Conservation (phyloP, 2,329 filamentous ascomycete species). For the Lizonia empirigonia region DNA sequence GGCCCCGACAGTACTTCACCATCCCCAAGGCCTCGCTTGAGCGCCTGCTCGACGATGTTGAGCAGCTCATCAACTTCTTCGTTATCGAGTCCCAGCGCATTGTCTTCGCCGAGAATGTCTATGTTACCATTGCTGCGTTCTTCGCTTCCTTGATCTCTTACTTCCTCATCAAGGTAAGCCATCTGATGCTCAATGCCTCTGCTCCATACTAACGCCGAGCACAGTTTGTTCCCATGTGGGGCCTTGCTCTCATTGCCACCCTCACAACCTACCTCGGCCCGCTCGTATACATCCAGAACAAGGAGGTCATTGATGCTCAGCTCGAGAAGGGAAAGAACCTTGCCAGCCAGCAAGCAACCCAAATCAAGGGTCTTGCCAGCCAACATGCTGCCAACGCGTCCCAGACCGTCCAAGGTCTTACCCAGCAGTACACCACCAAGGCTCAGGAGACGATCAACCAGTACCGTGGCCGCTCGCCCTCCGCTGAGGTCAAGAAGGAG, state of each 20-base stretch:
- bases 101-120: constrained; percentile 69
- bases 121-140: constrained; percentile 65
- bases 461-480: constrained; percentile 46
- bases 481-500: constrained; percentile 45
- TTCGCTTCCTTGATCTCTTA: constrained; percentile 63
- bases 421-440: constrained; percentile 65
- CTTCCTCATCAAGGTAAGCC: constrained; percentile 62
- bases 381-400: constrained; percentile 65
- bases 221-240: constrained; percentile 66
- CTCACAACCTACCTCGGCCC: constrained; percentile 64
- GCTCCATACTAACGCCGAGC: background rate
- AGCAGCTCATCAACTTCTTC: constrained; percentile 71
- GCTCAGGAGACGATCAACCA: constrained; percentile 58
- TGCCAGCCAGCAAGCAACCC: constrained; percentile 63
- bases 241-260: constrained; percentile 62
- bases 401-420: constrained; percentile 63
- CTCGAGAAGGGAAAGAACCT: constrained; percentile 60
- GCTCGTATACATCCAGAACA: constrained; percentile 68
- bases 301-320: constrained; percentile 66
- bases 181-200: background rate
- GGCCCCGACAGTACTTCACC: constrained; percentile 69
- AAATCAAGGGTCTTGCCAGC: constrained; percentile 64
- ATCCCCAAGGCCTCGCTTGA: constrained; percentile 68
- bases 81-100: constrained; percentile 71
- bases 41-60: constrained; percentile 64